Conservation (phyloP, 1,139 yeast genomes). For the Suhomyces terraborum region DNA sequence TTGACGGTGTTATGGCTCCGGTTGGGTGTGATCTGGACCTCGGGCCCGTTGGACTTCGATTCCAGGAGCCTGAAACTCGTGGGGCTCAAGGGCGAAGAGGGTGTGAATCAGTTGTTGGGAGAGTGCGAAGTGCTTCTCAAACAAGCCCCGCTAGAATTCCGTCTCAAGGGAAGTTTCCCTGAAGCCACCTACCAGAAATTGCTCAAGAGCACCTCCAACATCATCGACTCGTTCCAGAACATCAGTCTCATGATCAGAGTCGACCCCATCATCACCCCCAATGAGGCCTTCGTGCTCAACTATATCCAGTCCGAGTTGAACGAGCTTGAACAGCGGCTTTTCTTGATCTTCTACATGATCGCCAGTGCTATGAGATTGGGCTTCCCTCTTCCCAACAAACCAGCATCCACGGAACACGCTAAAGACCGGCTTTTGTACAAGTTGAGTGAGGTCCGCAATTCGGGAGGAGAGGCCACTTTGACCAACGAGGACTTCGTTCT, state of each 20-base stretch:
- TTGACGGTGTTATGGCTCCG: slow-evolving; percentile 73
- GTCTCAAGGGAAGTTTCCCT: slow-evolving; percentile 77
- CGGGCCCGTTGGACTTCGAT: slow-evolving; percentile 51
- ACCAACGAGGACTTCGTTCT: slow-evolving; percentile 72
- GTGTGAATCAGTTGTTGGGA: slow-evolving; percentile 56
- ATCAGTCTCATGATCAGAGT: slow-evolving; percentile 66
- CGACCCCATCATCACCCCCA: slow-evolving; percentile 54
- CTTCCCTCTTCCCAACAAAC: slow-evolving; percentile 73
- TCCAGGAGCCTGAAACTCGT: slow-evolving; percentile 28
- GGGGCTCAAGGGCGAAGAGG: slow-evolving; percentile 57
- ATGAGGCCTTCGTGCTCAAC: slow-evolving; percentile 58
- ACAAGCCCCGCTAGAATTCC: slow-evolving; percentile 75
- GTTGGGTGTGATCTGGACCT: slow-evolving; percentile 81
- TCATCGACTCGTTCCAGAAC: slow-evolving; percentile 75
- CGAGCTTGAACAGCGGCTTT: slow-evolving; percentile 71
- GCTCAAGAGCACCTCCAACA: slow-evolving; percentile 58
- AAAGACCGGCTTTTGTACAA: slow-evolving; percentile 68
- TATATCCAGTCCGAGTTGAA: slow-evolving; percentile 59
- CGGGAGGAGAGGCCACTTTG: slow-evolving; percentile 27
- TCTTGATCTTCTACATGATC: slow-evolving; percentile 73
- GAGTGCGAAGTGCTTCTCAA: slow-evolving; percentile 62
- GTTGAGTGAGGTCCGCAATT: slow-evolving; percentile 47
- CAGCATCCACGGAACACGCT: slow-evolving; percentile 79
- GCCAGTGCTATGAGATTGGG: slow-evolving; percentile 77
- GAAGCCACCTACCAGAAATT: slow-evolving; percentile 50